Percentiles rank a stretch among this genome's conserved stretches.
Conservation (phyloP, 305 asterid species). For the Fraxinus greggii region DNA sequence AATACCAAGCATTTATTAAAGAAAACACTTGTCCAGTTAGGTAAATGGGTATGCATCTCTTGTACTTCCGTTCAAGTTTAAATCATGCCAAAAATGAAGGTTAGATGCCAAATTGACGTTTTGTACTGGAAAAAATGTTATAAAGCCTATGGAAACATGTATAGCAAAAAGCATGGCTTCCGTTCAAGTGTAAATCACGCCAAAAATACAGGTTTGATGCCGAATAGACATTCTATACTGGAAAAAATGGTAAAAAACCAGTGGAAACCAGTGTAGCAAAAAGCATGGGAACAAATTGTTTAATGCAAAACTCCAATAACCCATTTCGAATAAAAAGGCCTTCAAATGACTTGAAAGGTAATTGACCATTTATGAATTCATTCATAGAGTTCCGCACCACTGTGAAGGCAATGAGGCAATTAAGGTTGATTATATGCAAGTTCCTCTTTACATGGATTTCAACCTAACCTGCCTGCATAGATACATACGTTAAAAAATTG, state of each 20-base stretch:
- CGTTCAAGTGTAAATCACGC: background rate
- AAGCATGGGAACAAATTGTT: background rate
- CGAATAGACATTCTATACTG: background rate
- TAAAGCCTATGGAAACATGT: background rate
- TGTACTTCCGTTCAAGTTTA: background rate
- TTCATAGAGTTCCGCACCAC: background rate
- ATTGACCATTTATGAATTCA: background rate
- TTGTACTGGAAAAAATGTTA: background rate
- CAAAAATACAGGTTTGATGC: background rate
- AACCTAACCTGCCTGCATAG: background rate
- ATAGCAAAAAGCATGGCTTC: background rate
- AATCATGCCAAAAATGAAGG: background rate
- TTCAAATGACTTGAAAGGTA: slow-evolving; percentile 7
- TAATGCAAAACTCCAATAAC: background rate
- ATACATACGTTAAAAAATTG: background rate
- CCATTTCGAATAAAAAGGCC: slow-evolving; percentile 1
- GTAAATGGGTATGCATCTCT: slow-evolving; percentile 1
- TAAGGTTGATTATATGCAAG: background rate
- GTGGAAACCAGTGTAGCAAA: background rate
- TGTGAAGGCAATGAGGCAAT: background rate
- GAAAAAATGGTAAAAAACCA: background rate
- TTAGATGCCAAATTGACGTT: slow-evolving; percentile 4
- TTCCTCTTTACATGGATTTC: background rate
- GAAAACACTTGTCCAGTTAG: background rate
- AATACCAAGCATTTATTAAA: background rate